Evolutionary conservation across 441 rosid species (phyloP), one percentile per base, ranked within the genome.

Genomic region (Populus hybrid): DNA sequence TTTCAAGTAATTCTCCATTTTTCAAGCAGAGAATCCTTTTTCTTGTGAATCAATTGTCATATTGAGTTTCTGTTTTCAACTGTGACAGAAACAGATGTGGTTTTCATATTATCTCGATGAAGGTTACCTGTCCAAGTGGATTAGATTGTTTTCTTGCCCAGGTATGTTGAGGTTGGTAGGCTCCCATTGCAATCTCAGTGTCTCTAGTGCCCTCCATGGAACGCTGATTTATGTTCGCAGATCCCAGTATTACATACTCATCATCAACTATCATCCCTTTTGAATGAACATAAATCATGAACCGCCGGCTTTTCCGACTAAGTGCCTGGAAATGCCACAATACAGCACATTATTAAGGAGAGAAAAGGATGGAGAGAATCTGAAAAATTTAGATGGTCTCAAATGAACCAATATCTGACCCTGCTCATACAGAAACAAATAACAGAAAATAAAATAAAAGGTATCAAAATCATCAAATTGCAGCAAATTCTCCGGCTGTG

Each of bases 171-270:
- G 99, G 99, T 86, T 95, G 99, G 84, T 95, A 95, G 67, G 97
- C 95, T 76, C 99, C 99, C 98, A 95, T 95, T 73, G 99, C 99
- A 77, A 95, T 95, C 85, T 95, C 98, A 12, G 98, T 92, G 76
- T 95, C 99, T 84, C 98, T 87, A n/a, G 98, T 89, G 65, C 98
- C 99, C 78, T 94, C 99, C 93, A 95, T 87, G 68, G 99, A 95
- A 2, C 99, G 90, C 87, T 94, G 99, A 77, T 95, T 94, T 85
- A 95, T 94, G 81, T 95, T 95, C 73, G 99, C 99, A 50, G 99
- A 94, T 33, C 99, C 99, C 82, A 95, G 40, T 64, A 95, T 75
- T 65, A 94, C 91, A 81, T 88, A 95, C 77, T 95, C 98, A 64
- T 95, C 99, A 76, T 95, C 99, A 63, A 93, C 94, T 66, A 95